phyloP scores from a whole-genome alignment of 2,329 filamentous ascomycete genomes.

The Calycina herbarum region DNA sequence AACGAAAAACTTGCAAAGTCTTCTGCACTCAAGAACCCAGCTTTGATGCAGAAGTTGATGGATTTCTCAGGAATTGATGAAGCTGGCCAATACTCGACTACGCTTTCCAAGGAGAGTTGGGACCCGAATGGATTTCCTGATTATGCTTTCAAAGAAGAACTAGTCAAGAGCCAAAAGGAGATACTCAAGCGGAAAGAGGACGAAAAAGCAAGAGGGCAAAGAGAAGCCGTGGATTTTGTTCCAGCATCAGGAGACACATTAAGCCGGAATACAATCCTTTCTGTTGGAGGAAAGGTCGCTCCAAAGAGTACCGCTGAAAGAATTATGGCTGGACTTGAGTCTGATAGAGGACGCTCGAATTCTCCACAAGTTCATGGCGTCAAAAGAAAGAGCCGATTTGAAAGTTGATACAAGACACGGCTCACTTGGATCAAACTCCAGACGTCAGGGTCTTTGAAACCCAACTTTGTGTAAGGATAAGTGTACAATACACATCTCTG shows the following conservation, averaged over 20 bases:
- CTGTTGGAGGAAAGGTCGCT: slow-evolving; percentile 20
- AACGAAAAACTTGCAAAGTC: slow-evolving; percentile 71
- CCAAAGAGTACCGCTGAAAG: slow-evolving; percentile 38
- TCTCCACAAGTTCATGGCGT: slow-evolving; percentile 35
- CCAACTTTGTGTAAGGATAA: background rate
- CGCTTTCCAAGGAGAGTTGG: slow-evolving; percentile 57
- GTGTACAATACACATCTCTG: too few species aligned
- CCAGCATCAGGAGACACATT: slow-evolving; percentile 30
- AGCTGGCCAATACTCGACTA: slow-evolving; percentile 65
- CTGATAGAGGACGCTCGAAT: slow-evolving; percentile 32
- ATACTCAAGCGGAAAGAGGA: slow-evolving; percentile 36
- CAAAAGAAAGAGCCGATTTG: slow-evolving; percentile 39
- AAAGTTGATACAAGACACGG: slow-evolving; percentile 30
- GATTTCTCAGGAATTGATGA: slow-evolving; percentile 61
- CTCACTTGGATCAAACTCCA: background rate
- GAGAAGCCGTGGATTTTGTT: slow-evolving; percentile 38
- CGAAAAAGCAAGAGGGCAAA: slow-evolving; percentile 34
- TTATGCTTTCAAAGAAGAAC: slow-evolving; percentile 51
- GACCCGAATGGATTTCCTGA: slow-evolving; percentile 56
- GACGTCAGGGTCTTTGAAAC: background rate
- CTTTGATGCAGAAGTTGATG: slow-evolving; percentile 70
- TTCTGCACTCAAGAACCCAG: slow-evolving; percentile 68
- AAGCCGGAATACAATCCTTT: slow-evolving; percentile 30
- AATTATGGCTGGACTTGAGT: slow-evolving; percentile 37
- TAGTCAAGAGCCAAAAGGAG: slow-evolving; percentile 48